Percentiles rank a stretch among this genome's conserved stretches.
These are phyloP conservation scores for Globisporangium nagaii DNA, from an alignment of 352 stramenopile species.

Conservation along the genomic window DNA sequence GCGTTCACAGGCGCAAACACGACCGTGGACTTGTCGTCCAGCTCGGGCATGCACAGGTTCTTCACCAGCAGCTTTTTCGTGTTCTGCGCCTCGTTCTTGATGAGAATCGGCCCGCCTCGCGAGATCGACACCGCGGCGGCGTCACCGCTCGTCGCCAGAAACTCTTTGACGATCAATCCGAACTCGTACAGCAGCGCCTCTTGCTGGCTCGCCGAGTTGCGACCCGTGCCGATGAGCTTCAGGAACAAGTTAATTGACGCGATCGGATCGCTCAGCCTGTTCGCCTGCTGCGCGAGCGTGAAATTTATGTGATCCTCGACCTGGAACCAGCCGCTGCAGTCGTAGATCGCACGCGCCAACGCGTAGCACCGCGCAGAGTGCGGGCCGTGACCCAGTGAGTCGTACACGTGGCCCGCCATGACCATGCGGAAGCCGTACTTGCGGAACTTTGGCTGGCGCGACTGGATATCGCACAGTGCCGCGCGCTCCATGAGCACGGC, in stretches of 20 bases:
- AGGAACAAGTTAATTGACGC: slow-evolving; percentile 82
- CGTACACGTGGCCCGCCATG: slow-evolving; percentile 84
- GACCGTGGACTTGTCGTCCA: slow-evolving; percentile 78
- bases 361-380: slow-evolving; percentile 84
- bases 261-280: slow-evolving; percentile 70
- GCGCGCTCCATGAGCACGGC: slow-evolving; percentile 79
- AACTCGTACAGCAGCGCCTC: slow-evolving; percentile 83
- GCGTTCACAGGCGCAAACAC: slow-evolving; percentile 78
- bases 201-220: slow-evolving; percentile 80
- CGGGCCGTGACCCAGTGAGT: slow-evolving; percentile 57
- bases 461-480: slow-evolving; percentile 70
- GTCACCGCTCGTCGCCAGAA: slow-evolving; percentile 33
- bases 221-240: slow-evolving; percentile 77
- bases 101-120: slow-evolving; percentile 22
- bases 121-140: slow-evolving; percentile 20
- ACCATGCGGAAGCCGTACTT: slow-evolving; percentile 90
- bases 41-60: slow-evolving; percentile 73
- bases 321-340: slow-evolving; percentile 77
- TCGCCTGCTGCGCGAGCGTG: slow-evolving; percentile 77
- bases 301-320: slow-evolving; percentile 89
- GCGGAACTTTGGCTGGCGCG: slow-evolving; percentile 67
- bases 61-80: slow-evolving; percentile 60
- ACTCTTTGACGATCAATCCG: slow-evolving; percentile 77
- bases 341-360: slow-evolving; percentile 70
- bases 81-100: slow-evolving; percentile 10